Evolutionary conservation across 345 rosid species (phyloP), one percentile per base, ranked within the genome.

Genomic region (Populus euphratica): DNA sequence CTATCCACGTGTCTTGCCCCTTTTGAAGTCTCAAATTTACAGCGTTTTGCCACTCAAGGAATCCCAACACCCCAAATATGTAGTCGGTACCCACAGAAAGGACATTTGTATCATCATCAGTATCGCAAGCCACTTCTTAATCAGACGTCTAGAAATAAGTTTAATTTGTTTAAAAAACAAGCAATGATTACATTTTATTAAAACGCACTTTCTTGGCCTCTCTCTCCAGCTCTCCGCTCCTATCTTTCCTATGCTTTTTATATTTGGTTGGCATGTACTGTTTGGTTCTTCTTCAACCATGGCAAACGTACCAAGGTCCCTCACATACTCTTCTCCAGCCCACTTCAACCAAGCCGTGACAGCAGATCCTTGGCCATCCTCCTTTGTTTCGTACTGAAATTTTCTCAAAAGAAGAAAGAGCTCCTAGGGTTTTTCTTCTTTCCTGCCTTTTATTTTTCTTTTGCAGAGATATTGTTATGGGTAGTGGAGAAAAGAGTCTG

Each of bases 291-390:
- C 27, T 43, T 68, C 35, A 4, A 77, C 74, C 77, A 88, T 89
- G 92, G 70, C 74, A 77, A 82, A 85, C 82, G 33, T 82, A 10
- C 81, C 79, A 50, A 84, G 52, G 73, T 77, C 81, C 70, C 81
- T 85, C 20, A 62, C 80, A 81, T 74, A 77, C 81, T 84, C 87
- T 74, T 81, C 86, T 13, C 75, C 82, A 33, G 66, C 76, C 50
- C 85, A 81, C 77, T 69, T 80, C 77, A 69, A 68, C 44, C 86
- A 76, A 75, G 73, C 70, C 71, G 72, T 63, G 23, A 20, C 66
- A 14, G 86, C 78, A 74, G 89, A 86, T 13, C 90, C 87, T 67
- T 88, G 88, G 89, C 89, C 86, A 47, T 85, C 71, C 76, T 86
- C 82, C 39, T 21, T 73, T 8, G 25, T 66, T 79, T 67, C 71